Conservation (phyloP, 345 rosid species). For the Hibiscus syriacus region DNA sequence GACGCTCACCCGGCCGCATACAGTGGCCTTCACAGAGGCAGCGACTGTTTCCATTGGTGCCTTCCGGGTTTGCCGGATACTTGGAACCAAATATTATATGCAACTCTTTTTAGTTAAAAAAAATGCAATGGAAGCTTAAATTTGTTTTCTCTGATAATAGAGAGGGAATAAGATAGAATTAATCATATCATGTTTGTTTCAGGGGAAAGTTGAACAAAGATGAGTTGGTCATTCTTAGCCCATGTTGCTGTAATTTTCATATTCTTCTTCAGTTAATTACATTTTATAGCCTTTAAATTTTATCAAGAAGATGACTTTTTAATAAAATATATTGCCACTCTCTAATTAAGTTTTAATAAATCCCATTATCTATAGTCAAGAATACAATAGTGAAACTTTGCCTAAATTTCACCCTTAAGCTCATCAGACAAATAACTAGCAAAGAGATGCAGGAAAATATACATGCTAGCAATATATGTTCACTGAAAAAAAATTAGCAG, state of each 20-base stretch:
- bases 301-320: too few relatives aligned
- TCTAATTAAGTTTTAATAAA: neutral
- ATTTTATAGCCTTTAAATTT: too few relatives aligned
- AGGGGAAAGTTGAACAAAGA: neutral
- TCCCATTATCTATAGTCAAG: neutral
- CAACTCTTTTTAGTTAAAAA: constrained; percentile 40
- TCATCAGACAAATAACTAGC: neutral
- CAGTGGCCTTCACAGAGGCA: constrained; percentile 27
- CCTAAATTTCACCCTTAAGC: too few relatives aligned
- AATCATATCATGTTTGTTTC: neutral
- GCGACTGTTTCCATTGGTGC: constrained; percentile 94
- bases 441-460: too few relatives aligned
- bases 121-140: neutral
- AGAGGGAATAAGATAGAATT: constrained; percentile 13
- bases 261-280: neutral
- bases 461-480: too few relatives aligned
- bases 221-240: neutral
- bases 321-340: too few relatives aligned
- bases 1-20: constrained; percentile 77
- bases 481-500: too few relatives aligned
- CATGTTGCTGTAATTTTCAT: neutral
- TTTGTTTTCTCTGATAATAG: neutral
- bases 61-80: constrained; percentile 93
- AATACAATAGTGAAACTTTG: neutral
- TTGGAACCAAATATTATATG: constrained; percentile 74